Evolutionary conservation across 2,329 filamentous ascomycete genomes (phyloP), one percentile per base, ranked within the genome.

Genomic region (Aureobasidium namibiae): DNA sequence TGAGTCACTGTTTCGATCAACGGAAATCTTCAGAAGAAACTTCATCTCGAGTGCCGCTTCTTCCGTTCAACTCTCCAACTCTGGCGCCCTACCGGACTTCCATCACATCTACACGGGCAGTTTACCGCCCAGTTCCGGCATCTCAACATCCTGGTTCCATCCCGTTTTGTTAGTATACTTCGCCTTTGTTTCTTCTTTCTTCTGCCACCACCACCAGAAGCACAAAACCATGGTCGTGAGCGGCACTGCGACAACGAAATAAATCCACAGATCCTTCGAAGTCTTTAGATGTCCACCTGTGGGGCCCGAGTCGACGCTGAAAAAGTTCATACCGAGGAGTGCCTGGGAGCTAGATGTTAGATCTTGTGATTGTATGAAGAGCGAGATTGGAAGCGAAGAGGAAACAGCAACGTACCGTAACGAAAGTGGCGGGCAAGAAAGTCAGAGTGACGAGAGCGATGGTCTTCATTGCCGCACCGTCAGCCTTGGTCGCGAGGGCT

Each of bases 371-470:
- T 10, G 8, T 1, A 7, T 13, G 18, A 5, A 10, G 10, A n/a
- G n/a, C n/a, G n/a, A n/a, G n/a, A n/a, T n/a, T n/a, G 26, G 8
- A 16, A 46, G 16, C 4, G 11, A n/a, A 8, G 4, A 46, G 21
- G 21, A 18, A 46, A 4, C 10, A 8, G 5, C 4, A n/a, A 46
- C 24, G 14, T n/a, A 31, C 44, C 11, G 52, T 29, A 4, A 56
- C 53, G 7, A 56, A 56, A 2, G 68, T 63, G 0, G 68, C 59
- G 1, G 72, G 70, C 60, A 75, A 66, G 63, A 75, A 75, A 7
- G 73, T 61, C 13, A 75, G 59, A 0, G 73, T 75, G 50, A 72
- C 66, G 5, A 73, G 61, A 0, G 73, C 73, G 23, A 75, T 74
- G 0, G 70, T 70, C 57, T 73, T 73, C 73, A 75, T 75, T 13